Conservation (phyloP, 2,329 filamentous ascomycete genomes). For the Podosphaera leucotricha region DNA sequence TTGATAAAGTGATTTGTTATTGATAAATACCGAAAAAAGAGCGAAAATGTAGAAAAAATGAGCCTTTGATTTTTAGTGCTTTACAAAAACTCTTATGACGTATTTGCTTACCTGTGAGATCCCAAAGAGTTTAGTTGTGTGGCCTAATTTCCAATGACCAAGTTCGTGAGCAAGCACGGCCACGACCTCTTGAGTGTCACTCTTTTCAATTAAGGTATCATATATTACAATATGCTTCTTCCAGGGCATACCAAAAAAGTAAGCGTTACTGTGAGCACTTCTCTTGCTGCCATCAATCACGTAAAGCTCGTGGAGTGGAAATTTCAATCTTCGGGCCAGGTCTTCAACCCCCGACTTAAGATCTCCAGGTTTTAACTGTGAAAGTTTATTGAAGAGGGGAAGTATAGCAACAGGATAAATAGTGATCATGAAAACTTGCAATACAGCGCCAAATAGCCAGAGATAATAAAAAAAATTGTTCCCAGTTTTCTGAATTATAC, state of each 20-base stretch:
- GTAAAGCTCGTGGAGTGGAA: constrained; percentile 78
- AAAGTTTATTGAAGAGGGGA: constrained; percentile 2
- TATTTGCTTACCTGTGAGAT: constrained; percentile 47
- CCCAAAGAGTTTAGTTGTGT: constrained; percentile 75
- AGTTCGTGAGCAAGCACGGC: constrained; percentile 89
- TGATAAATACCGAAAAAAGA: constrained; percentile 91
- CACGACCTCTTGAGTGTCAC: constrained; percentile 72
- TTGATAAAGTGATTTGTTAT: constrained; percentile 75
- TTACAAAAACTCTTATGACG: neutral
- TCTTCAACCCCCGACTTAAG: constrained; percentile 75
- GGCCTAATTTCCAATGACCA: constrained; percentile 88
- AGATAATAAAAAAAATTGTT: constrained; percentile 95
- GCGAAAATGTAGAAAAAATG: constrained; percentile 95
- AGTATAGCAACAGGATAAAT: constrained; percentile 21
- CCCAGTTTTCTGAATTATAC: constrained; percentile 85
- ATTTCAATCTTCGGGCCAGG: constrained; percentile 62
- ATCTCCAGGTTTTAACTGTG: constrained; percentile 58
- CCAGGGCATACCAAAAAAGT: constrained; percentile 95
- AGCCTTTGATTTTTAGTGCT: constrained; percentile 28
- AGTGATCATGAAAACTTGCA: constrained; percentile 88
- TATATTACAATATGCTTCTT: constrained; percentile 99
- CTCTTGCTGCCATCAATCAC: constrained; percentile 87
- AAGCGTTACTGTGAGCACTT: constrained; percentile 72
- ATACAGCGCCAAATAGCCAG: constrained; percentile 71
- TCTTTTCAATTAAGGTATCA: constrained; percentile 93